A percentile compares a stretch with the other conserved stretches of the same genome.
These are phyloP conservation scores for Dissophora ornata DNA, from an alignment of 192 early-diverging fungal genomes.

Conservation along the genomic window DNA sequence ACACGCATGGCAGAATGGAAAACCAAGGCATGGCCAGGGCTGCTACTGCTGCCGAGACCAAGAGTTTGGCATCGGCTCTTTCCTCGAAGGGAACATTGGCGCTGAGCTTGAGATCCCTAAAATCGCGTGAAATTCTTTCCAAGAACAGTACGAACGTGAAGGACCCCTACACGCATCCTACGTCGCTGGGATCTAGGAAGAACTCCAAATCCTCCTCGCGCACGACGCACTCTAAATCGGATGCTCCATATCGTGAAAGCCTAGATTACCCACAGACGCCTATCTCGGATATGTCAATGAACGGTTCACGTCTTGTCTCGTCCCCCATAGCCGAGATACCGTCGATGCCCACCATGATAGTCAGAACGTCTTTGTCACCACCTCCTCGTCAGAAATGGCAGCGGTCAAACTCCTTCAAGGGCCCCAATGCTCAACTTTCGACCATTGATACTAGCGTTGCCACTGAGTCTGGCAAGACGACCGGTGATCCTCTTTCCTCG, in stretches of 20 bases:
- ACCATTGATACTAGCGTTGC: constrained; percentile 2
- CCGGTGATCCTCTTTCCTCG: background rate
- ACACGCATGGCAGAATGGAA: too few relatives aligned
- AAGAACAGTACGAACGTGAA: background rate
- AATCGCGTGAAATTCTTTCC: constrained; percentile 20
- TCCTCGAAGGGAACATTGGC: background rate
- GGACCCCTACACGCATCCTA: constrained; percentile 2
- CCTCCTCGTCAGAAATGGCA: constrained; percentile 47
- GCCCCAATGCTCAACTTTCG: background rate
- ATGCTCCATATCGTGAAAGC: constrained; percentile 3
- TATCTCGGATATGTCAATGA: background rate
- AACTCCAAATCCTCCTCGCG: constrained; percentile 6
- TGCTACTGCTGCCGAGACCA: constrained; percentile 1
- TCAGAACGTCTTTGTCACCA: constrained; percentile 27
- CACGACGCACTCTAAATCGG: constrained; percentile 28
- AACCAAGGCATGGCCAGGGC: too few relatives aligned
- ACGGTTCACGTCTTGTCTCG: background rate
- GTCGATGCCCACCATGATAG: background rate
- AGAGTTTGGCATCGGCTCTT: background rate
- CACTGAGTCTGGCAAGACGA: background rate
- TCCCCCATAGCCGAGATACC: too few relatives aligned
- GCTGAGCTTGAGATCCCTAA: constrained; percentile 4
- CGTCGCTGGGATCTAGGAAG: constrained; percentile 12
- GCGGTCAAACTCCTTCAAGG: constrained; percentile 39
- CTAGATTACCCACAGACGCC: background rate